Percentiles rank a stretch among this genome's conserved stretches.
Conservation (phyloP, 495 filamentous ascomycete genomes). For the Platismatia glauca region DNA sequence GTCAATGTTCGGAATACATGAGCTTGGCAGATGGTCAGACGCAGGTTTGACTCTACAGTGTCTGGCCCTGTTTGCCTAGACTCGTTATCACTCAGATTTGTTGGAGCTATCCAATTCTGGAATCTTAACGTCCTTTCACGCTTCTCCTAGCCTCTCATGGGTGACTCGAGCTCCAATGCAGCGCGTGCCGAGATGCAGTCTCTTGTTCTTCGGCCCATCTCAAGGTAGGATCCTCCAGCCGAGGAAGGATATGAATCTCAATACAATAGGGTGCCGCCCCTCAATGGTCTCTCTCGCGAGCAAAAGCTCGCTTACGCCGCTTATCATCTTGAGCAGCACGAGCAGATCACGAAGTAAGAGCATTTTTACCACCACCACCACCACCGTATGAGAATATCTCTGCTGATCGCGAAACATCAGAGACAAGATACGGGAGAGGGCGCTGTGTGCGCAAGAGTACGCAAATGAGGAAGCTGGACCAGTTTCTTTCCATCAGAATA, state of each 20-base stretch:
- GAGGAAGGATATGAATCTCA: not conserved
- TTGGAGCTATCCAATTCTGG: not conserved
- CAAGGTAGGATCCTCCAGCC: slow-evolving; percentile 1
- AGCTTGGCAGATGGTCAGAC: not conserved
- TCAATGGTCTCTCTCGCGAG: not conserved
- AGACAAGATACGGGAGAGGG: slow-evolving; percentile 10
- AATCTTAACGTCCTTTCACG: not conserved
- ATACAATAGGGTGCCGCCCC: not conserved
- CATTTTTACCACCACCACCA: not conserved
- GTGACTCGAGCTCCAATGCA: not conserved
- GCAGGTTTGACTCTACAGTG: no score
- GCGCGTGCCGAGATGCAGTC: not conserved
- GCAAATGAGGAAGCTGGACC: slow-evolving; percentile 2
- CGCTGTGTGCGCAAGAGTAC: slow-evolving; percentile 6
- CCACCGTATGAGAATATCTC: not conserved
- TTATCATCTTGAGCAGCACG: slow-evolving; percentile 10
- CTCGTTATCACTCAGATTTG: not conserved
- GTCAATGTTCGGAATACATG: not conserved
- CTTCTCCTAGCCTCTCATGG: not conserved
- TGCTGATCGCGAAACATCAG: not conserved
- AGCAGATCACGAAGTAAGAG: slow-evolving; percentile 7
- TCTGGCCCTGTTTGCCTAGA: not conserved
- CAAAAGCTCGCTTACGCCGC: slow-evolving; percentile 3
- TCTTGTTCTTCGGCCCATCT: slow-evolving; percentile 4
- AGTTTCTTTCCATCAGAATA: not conserved